phyloP scores from a whole-genome alignment of 352 stramenopile species.

The Phytopythium kandeliae region DNA sequence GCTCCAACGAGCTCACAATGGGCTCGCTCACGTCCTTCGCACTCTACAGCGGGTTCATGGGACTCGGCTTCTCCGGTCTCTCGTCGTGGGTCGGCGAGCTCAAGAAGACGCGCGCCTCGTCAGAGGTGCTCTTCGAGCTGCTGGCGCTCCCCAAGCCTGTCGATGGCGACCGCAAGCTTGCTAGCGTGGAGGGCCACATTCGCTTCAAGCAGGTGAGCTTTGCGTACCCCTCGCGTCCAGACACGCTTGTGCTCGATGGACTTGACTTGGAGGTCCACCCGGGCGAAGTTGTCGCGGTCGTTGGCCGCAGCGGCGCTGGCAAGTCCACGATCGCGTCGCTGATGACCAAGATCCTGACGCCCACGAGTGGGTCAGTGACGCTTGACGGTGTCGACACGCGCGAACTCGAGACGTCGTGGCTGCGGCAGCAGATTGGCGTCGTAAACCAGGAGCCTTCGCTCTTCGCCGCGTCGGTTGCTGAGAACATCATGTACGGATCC shows the following conservation, averaged over 20 bases:
- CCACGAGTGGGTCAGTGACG: conserved; percentile 47
- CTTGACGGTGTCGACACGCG: conserved; percentile 72
- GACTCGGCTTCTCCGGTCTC: conserved; percentile 83
- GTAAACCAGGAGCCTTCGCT: conserved; percentile 83
- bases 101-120: conserved; percentile 68
- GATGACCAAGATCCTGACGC: conserved; percentile 72
- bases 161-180: conserved; percentile 37
- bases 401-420: conserved; percentile 56
- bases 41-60: conserved; percentile 90
- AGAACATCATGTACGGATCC: conserved; percentile 86
- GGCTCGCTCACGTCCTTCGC: conserved; percentile 88
- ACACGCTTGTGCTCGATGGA: conserved; percentile 56
- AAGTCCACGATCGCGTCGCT: conserved; percentile 82
- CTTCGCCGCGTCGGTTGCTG: conserved; percentile 71
- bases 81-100: conserved; percentile 82
- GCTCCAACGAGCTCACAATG: conserved; percentile 82
- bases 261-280: conserved; percentile 67
- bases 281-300: conserved; percentile 80
- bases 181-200: conserved; percentile 53
- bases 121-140: conserved; percentile 63
- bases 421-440: conserved; percentile 84
- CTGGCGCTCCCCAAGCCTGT: conserved; percentile 36
- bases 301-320: conserved; percentile 79
- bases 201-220: conserved; percentile 82
- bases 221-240: conserved; percentile 71